Percentiles rank a stretch among this genome's conserved stretches.
Evolutionary conservation across 345 rosid species (phyloP).

Genomic region (Salix arbutifolia): DNA sequence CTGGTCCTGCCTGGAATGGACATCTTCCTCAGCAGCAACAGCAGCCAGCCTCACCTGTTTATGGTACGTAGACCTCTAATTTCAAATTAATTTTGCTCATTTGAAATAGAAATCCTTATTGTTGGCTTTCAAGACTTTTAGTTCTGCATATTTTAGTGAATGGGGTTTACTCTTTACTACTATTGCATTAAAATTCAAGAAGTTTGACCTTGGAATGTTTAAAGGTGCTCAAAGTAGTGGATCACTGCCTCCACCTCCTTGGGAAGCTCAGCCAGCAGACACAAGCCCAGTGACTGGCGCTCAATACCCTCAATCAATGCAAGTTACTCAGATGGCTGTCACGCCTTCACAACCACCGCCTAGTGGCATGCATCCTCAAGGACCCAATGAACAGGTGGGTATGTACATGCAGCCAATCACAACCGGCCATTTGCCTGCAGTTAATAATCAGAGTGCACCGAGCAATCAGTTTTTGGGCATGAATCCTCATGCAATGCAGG

Average conservation of each 20-base stretch:
- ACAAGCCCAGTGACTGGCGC: slow-evolving; percentile 44
- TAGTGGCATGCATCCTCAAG: slow-evolving; percentile 42
- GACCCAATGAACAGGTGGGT: slow-evolving; percentile 51
- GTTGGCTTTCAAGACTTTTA: background rate
- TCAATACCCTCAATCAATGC: slow-evolving; percentile 63
- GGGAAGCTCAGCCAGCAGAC: slow-evolving; percentile 86
- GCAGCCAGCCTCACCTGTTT: slow-evolving; percentile 65
- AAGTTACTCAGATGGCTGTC: slow-evolving; percentile 43
- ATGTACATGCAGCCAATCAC: slow-evolving; percentile 62
- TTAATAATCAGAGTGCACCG: slow-evolving; percentile 23
- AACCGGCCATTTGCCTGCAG: slow-evolving; percentile 24
- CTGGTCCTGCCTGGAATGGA: slow-evolving; percentile 67
- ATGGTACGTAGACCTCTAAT: slow-evolving; percentile 52
- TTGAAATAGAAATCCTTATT: background rate
- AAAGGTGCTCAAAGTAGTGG: slow-evolving; percentile 56
- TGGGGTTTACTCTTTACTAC: background rate
- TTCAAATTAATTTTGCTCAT: background rate
- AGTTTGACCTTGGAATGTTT: slow-evolving; percentile 21
- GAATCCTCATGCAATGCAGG: slow-evolving; percentile 50
- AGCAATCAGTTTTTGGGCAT: slow-evolving; percentile 40
- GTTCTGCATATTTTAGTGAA: background rate
- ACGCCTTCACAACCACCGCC: slow-evolving; percentile 42
- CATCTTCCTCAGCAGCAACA: slow-evolving; percentile 49
- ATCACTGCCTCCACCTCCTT: slow-evolving; percentile 89
- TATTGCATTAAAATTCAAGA: background rate